Conservation (phyloP, 768 basidiomycete species). For the Hortiboletus campestris region DNA sequence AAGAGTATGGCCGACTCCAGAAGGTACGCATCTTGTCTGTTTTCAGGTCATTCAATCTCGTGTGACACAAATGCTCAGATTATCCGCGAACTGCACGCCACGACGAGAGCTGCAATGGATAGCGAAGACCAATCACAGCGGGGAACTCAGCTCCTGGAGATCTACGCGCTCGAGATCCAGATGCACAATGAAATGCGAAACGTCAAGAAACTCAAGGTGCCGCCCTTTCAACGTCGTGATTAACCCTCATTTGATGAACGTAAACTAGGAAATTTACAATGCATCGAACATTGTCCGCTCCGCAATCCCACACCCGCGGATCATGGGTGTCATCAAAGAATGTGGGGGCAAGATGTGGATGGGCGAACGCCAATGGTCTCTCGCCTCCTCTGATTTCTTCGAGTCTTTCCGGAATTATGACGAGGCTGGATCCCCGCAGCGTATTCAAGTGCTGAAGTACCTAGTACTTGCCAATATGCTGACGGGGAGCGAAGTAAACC, state of each 20-base stretch:
- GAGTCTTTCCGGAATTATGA: constrained; percentile 99
- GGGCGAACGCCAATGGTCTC: constrained; percentile 99
- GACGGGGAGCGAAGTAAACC: constrained; percentile 97
- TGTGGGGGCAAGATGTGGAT: constrained; percentile 99
- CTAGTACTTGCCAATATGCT: constrained; percentile 97
- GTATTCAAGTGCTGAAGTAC: constrained; percentile 98
- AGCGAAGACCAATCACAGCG: constrained; percentile 87
- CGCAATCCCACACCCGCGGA: constrained; percentile 96
- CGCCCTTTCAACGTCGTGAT: neutral
- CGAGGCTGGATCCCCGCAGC: constrained; percentile 93
- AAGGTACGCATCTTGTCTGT: constrained; percentile 48
- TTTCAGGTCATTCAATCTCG: neutral
- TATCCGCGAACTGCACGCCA: constrained; percentile 69
- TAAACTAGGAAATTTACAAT: constrained; percentile 90
- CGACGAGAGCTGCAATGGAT: constrained; percentile 59
- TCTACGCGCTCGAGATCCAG: constrained; percentile 97
- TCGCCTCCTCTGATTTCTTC: constrained; percentile 97
- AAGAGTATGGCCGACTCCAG: constrained; percentile 82
- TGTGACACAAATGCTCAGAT: constrained; percentile 44
- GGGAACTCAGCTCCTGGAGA: constrained; percentile 92
- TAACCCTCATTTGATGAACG: neutral
- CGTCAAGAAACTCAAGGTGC: constrained; percentile 91
- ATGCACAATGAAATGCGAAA: constrained; percentile 99
- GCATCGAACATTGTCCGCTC: constrained; percentile 90
- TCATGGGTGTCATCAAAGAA: constrained; percentile 99